Conservation (phyloP, 805 yeast species). For the Spathaspora hagerdaliae region DNA sequence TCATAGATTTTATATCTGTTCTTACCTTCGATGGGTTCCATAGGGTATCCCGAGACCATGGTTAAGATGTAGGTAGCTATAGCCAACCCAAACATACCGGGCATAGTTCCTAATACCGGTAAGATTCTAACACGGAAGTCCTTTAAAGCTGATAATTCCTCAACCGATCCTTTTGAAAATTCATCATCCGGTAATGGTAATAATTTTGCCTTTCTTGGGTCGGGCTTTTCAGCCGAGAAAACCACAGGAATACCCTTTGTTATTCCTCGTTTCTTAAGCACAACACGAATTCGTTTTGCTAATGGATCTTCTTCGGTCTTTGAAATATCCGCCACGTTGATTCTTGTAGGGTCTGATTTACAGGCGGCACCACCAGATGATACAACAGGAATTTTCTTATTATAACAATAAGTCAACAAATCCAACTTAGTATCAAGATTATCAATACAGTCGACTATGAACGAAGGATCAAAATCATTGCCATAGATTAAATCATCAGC, state of each 20-base stretch:
- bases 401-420: slow-evolving; percentile 67
- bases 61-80: slow-evolving; percentile 83
- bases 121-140: slow-evolving; percentile 91
- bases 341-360: slow-evolving; percentile 90
- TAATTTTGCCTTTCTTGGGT: slow-evolving; percentile 84
- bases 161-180: slow-evolving; percentile 75
- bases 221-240: slow-evolving; percentile 94
- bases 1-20: slow-evolving; percentile 84
- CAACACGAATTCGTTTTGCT: slow-evolving; percentile 80
- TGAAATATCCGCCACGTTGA: slow-evolving; percentile 84
- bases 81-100: slow-evolving; percentile 91
- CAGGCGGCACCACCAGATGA: slow-evolving; percentile 98
- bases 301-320: slow-evolving; percentile 92
- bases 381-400: slow-evolving; percentile 59
- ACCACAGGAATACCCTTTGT: slow-evolving; percentile 76
- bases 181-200: slow-evolving; percentile 84
- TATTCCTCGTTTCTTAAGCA: slow-evolving; percentile 78
- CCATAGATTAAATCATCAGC: slow-evolving; percentile 59
- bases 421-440: slow-evolving; percentile 97
- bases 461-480: slow-evolving; percentile 55
- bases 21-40: slow-evolving; percentile 88
- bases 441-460: slow-evolving; percentile 92
- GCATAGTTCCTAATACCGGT: slow-evolving; percentile 96
- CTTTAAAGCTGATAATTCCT: slow-evolving; percentile 78
- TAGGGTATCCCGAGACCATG: slow-evolving; percentile 79